A percentile compares a stretch with the other conserved stretches of the same genome.
Conservation (phyloP, 352 stramenopile genomes). For the Pythium aquatile region DNA sequence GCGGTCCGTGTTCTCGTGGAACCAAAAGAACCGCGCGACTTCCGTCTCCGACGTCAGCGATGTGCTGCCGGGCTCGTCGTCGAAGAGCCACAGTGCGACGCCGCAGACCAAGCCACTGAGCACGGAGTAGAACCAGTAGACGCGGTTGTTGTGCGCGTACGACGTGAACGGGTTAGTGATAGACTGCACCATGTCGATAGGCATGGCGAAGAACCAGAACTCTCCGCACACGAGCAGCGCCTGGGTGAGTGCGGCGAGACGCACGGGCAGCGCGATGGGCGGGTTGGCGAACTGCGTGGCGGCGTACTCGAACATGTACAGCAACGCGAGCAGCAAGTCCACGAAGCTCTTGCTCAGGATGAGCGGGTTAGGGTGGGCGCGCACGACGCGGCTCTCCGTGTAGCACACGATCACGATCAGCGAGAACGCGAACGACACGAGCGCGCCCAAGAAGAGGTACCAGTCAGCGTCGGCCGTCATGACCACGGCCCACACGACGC, state of each 20-base stretch:
- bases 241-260: constrained; percentile 65
- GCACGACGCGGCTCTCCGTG: constrained; percentile 46
- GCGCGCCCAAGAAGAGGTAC: constrained; percentile 66
- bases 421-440: constrained; percentile 72
- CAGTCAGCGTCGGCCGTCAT: constrained; percentile 27
- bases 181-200: constrained; percentile 86
- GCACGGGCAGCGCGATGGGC: constrained; percentile 55
- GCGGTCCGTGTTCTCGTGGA: constrained; percentile 80
- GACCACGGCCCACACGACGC: constrained; percentile 22
- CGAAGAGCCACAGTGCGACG: constrained; percentile 59
- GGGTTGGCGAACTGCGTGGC: constrained; percentile 56
- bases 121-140: constrained; percentile 85
- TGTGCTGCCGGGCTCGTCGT: constrained; percentile 24
- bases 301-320: constrained; percentile 80
- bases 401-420: constrained; percentile 76
- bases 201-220: constrained; percentile 90
- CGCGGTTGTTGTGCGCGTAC: constrained; percentile 76
- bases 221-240: constrained; percentile 80
- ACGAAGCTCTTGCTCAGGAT: constrained; percentile 88
- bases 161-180: constrained; percentile 90
- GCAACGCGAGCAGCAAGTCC: constrained; percentile 63
- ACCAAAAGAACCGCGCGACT: constrained; percentile 70
- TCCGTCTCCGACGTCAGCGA: constrained; percentile 20
- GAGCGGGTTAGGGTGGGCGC: constrained; percentile 76
- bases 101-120: constrained; percentile 70